Base-by-base conservation (phyloP, 192 early-diverging fungal genomes). In the Umbelopsis ramanniana region DNA sequence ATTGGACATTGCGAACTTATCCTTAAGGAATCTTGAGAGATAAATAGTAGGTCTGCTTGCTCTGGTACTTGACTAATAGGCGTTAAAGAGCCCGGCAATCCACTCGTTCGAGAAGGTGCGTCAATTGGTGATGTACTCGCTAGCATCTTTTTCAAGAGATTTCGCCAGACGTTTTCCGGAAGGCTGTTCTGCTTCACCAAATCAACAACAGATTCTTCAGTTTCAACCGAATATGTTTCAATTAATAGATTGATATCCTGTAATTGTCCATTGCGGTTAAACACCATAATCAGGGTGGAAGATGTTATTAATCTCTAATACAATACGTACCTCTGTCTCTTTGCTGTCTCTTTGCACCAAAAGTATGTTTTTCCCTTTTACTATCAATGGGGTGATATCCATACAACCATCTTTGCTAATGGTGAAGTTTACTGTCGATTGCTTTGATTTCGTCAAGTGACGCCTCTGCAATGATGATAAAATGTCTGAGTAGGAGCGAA, bases 1-100 rank as follows among this genome's bases (percentile, higher is more conserved):
- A 76, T 76, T 0, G 75, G 75, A 46, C 75, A 76, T 40, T 45
- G 38, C 19, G 71, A 37, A 38, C 52, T 72, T 4, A 76, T 46
- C 43, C 47, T 67, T 10, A 72, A 46, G 0, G 63, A 67, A 6
- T 37, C 17, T 21, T 76, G 75, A 10, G 57, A 63, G 7, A 63
- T 63, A 19, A 29, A 29, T 9, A 63, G 57, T 37, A 63, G 15
- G 33, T 63, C 57, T 8, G 33, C 19, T 63, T 0, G 15, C 0
- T 63, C 57, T 29, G 23, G 15, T 12, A 37, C 26, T 4, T 37
- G 5, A 17, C 2, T 4, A 4, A 19, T 0, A 17, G 33, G 19
- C 0, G 33, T 14, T n/a, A 63, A 37, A 19, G 29, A 37, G 8
- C 33, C 29, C n/a, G 57, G 26, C 4, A 63, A 14, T 35, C 11